Evolutionary conservation across 192 early-diverging fungal species (phyloP).

Genomic region (Linnemannia hyalina): DNA sequence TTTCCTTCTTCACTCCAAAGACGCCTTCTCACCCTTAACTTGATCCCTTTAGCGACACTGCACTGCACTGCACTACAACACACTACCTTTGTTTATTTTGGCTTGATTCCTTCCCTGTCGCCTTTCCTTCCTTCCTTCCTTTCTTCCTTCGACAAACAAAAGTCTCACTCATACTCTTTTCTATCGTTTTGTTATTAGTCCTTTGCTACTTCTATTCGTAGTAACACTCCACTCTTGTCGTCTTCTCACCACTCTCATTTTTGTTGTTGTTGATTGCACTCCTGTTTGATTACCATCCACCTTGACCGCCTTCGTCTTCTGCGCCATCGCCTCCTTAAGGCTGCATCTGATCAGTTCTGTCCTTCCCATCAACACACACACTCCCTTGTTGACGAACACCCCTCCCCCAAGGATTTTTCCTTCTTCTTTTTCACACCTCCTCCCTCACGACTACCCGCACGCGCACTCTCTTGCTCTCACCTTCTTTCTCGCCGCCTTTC

Average conservation of each 20-base stretch:
- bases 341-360: slow-evolving; percentile 7
- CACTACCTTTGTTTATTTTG: not conserved
- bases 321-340: not conserved
- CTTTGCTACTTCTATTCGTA: not conserved
- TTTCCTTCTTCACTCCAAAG: not conserved
- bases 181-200: not conserved
- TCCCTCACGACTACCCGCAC: not conserved
- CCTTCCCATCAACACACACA: not conserved
- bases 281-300: slow-evolving; percentile 1
- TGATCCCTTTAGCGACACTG: not conserved
- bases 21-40: not conserved
- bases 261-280: not conserved
- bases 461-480: not conserved
- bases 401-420: not conserved
- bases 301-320: not conserved
- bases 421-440: not conserved
- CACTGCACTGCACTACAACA: not conserved
- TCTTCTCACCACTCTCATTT: too few relatives aligned
- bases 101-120: not conserved
- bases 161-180: not conserved
- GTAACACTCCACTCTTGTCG: not conserved
- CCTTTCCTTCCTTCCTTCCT: not conserved
- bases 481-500: not conserved
- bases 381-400: not conserved
- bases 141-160: not conserved